A percentile compares a stretch with the other conserved stretches of the same genome.
Evolutionary conservation across 192 early-diverging fungal genomes (phyloP).

Genomic region (Spinellus fusiger): DNA sequence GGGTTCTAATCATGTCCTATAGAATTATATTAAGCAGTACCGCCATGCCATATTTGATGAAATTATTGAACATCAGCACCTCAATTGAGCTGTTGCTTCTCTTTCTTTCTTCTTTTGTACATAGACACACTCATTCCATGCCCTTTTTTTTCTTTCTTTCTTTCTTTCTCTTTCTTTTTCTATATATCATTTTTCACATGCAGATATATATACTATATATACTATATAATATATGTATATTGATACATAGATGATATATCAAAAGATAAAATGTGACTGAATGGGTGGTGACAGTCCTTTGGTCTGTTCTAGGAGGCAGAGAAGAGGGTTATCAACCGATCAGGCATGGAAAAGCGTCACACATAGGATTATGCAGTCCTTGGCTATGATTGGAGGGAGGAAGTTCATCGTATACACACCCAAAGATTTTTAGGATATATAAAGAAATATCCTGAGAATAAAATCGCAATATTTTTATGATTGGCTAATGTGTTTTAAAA

Average conservation of each 20-base stretch:
- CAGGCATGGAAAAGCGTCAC: too few species aligned
- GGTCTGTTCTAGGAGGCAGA: background rate
- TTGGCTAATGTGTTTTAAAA: too few species aligned
- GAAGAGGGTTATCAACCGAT: background rate
- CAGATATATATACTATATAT: too few species aligned
- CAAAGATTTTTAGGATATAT: too few species aligned
- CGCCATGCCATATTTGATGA: conserved; percentile 10
- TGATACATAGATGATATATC: background rate
- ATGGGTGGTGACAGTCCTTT: too few species aligned
- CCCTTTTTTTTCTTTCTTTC: background rate
- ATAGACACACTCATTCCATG: background rate
- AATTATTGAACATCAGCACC: background rate
- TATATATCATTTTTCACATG: background rate
- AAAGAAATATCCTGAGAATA: too few species aligned
- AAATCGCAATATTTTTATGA: too few species aligned
- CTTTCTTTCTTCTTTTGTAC: background rate
- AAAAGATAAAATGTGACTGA: too few species aligned
- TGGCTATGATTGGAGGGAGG: too few species aligned
- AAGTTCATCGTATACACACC: too few species aligned
- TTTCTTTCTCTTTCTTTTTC: background rate
- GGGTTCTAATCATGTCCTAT: too few species aligned
- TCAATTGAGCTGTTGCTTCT: background rate
- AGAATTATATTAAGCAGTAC: conserved; percentile 16
- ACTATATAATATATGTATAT: background rate
- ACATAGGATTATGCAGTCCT: too few species aligned